These are phyloP conservation scores for Russula sp. DNA, from an alignment of 768 basidiomycete species.

Conservation along the genomic window DNA sequence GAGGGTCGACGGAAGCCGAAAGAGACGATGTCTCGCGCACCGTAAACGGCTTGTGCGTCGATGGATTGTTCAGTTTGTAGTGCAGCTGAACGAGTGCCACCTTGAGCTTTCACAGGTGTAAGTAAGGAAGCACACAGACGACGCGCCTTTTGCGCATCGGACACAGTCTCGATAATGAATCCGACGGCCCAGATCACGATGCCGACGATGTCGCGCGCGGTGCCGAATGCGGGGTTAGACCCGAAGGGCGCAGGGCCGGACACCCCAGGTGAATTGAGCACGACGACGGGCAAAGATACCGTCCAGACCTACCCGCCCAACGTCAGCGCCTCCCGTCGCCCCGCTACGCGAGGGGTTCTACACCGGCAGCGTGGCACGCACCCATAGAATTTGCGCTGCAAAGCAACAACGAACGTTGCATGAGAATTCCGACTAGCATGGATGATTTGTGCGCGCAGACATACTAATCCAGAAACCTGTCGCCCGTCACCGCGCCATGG, in stretches of 20 bases:
- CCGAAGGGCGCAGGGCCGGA: slow-evolving; percentile 41
- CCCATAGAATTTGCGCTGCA: slow-evolving; percentile 3
- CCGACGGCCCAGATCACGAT: slow-evolving; percentile 52
- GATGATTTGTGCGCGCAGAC: not conserved
- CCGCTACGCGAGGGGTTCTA: not conserved
- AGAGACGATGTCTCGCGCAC: not conserved
- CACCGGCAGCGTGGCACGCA: not conserved
- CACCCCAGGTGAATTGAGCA: slow-evolving; percentile 2
- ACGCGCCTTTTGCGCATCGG: slow-evolving; percentile 51
- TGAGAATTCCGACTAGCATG: not conserved
- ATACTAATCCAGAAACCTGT: slow-evolving; percentile 8
- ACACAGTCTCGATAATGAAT: slow-evolving; percentile 48
- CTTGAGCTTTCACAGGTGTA: not conserved
- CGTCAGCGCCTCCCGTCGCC: not conserved
- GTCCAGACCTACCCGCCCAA: not conserved
- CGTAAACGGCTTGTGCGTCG: slow-evolving; percentile 4
- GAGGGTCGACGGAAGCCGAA: too few relatives aligned
- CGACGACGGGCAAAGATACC: slow-evolving; percentile 4
- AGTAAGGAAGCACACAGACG: not conserved
- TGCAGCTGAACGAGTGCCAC: not conserved
- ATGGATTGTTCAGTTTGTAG: not conserved
- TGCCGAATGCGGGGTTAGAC: slow-evolving; percentile 55
- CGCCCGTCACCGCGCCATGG: not conserved
- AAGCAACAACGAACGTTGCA: not conserved
- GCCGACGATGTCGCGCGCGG: not conserved